Evolutionary conservation across 2,329 filamentous ascomycete species (phyloP).

Genomic region (Scedosporium dehoogii): DNA sequence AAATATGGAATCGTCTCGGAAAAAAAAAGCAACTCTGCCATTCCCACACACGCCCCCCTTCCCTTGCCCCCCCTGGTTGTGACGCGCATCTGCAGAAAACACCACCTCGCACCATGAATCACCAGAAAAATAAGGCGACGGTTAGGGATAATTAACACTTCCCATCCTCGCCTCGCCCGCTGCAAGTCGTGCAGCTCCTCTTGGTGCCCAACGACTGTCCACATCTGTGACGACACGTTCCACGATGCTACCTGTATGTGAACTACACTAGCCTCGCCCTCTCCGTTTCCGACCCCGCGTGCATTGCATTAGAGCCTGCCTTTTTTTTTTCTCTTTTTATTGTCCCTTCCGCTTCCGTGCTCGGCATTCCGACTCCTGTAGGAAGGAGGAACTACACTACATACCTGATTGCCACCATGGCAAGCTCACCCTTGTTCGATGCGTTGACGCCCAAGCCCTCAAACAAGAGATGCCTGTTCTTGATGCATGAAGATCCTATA

Average conservation of each 20-base stretch:
- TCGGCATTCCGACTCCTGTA: not conserved
- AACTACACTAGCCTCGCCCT: not conserved
- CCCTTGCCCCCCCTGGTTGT: not conserved
- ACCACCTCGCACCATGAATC: not conserved
- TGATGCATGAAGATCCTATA: not conserved
- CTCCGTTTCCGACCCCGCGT: not conserved
- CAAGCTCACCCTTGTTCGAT: not conserved
- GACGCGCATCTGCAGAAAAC: conserved; percentile 1
- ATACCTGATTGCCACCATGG: not conserved
- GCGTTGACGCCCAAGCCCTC: not conserved
- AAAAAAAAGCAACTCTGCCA: not conserved
- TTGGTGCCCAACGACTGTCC: conserved; percentile 1
- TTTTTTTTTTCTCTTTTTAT: not conserved
- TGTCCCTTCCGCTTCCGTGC: not conserved
- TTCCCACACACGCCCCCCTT: not conserved
- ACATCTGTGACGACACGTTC: not conserved
- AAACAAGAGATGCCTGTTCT: not conserved
- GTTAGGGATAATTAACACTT: not conserved
- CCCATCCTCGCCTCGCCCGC: not conserved
- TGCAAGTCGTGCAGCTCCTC: not conserved
- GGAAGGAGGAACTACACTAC: too few species aligned
- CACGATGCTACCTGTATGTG: not conserved
- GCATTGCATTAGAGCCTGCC: not conserved
- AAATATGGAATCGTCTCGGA: not conserved
- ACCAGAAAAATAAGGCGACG: not conserved